A percentile compares a stretch with the other conserved stretches of the same genome.
phyloP scores from a whole-genome alignment of 2,329 filamentous ascomycete species.

The Ophiostoma perfectum region DNA sequence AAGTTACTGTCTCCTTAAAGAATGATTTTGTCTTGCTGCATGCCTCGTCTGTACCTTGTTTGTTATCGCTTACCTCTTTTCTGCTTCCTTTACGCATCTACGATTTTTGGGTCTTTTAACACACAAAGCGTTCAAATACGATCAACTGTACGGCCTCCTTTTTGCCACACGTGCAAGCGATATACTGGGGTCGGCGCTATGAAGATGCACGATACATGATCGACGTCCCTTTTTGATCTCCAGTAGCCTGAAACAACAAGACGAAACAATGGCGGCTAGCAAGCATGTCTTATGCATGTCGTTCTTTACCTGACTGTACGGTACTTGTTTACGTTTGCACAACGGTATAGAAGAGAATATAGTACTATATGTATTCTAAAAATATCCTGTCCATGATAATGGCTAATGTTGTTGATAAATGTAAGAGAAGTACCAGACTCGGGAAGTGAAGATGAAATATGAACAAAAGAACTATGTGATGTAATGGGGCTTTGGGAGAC shows the following conservation, averaged over 20 bases:
- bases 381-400: not conserved
- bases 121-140: not conserved
- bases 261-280: not conserved
- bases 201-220: slow-evolving; percentile 5
- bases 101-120: too few relatives aligned
- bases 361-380: not conserved
- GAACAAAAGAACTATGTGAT: not conserved
- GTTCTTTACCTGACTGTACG: not conserved
- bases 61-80: too few relatives aligned
- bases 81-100: too few relatives aligned
- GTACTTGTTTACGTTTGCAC: not conserved
- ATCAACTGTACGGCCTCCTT: not conserved
- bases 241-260: not conserved
- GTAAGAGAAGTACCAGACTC: not conserved
- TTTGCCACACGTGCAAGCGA: too few relatives aligned
- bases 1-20: not conserved
- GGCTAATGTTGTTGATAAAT: not conserved
- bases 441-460: not conserved
- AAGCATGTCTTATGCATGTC: not conserved
- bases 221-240: not conserved
- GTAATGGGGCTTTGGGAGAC: not conserved
- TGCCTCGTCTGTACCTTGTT: too few relatives aligned
- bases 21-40: not conserved
- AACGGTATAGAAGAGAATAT: not conserved
- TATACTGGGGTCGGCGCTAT: not conserved